phyloP scores from a whole-genome alignment of 2,329 filamentous ascomycete species.

The Pseudogymnoascus sp. region DNA sequence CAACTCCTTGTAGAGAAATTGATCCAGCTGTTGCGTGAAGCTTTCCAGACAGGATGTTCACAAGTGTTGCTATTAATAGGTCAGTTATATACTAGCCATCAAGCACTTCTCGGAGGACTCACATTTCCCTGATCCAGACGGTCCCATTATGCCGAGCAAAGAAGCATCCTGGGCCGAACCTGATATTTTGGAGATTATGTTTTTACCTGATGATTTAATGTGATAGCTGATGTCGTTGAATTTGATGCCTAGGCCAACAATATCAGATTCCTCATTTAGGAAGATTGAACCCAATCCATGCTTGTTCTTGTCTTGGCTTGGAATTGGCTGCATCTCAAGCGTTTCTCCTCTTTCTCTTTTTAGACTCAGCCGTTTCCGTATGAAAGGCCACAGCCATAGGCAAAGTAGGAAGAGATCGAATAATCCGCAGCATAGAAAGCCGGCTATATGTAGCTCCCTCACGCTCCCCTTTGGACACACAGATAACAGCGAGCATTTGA shows the following conservation, averaged over 20 bases:
- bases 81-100: constrained; percentile 12
- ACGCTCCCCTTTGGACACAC: constrained; percentile 38
- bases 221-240: constrained; percentile 44
- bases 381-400: constrained; percentile 29
- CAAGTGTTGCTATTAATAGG: constrained; percentile 38
- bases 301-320: constrained; percentile 30
- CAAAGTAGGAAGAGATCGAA: constrained; percentile 37
- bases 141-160: constrained; percentile 53
- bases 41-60: constrained; percentile 56
- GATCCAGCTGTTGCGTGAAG: constrained; percentile 41
- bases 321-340: constrained; percentile 23
- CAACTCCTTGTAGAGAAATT: constrained; percentile 41
- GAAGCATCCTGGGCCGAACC: constrained; percentile 47
- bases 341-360: constrained; percentile 26
- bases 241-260: constrained; percentile 46
- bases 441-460: constrained; percentile 37
- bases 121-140: constrained; percentile 51
- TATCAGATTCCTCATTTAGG: constrained; percentile 44
- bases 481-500: constrained; percentile 40
- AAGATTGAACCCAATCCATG: constrained; percentile 44
- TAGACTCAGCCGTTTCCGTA: constrained; percentile 29
- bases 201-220: constrained; percentile 35
- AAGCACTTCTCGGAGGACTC: constrained; percentile 9
- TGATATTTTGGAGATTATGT: constrained; percentile 46
- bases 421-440: constrained; percentile 35